These are phyloP conservation scores for Glomus cerebriforme DNA, from an alignment of 192 early-diverging fungal genomes.

Conservation along the genomic window DNA sequence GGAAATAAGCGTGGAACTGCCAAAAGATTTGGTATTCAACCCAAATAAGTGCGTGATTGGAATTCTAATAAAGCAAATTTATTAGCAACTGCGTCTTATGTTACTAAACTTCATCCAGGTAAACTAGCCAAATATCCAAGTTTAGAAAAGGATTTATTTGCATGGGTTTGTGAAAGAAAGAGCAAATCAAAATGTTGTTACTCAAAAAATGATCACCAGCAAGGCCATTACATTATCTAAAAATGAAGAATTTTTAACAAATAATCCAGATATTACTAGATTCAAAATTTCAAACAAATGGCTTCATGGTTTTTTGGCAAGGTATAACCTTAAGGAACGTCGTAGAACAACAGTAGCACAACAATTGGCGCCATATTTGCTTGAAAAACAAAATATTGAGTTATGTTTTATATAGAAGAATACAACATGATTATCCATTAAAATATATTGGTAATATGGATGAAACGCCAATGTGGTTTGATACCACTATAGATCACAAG, in stretches of 20 bases:
- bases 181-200: background rate
- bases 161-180: background rate
- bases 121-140: background rate
- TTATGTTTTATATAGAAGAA: background rate
- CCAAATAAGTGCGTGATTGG: too few species aligned
- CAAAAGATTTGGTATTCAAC: too few species aligned
- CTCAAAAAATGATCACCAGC: background rate
- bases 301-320: background rate
- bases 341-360: constrained; percentile 15
- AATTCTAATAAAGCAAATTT: too few species aligned
- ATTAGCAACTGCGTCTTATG: background rate
- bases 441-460: constrained; percentile 23
- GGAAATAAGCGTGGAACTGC: too few species aligned
- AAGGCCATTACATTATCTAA: background rate
- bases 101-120: background rate
- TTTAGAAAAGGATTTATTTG: background rate
- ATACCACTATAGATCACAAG: constrained; percentile 13
- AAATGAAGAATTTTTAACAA: too few species aligned
- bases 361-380: background rate
- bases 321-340: too few species aligned
- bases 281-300: constrained; percentile 7
- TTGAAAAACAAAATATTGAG: constrained; percentile 11
- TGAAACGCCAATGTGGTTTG: too few species aligned
- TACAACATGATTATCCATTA: constrained; percentile 21
- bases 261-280: background rate